Evolutionary conservation across 1,284 basidiomycete species (phyloP).

Genomic region (Mrakiaceae sp.): DNA sequence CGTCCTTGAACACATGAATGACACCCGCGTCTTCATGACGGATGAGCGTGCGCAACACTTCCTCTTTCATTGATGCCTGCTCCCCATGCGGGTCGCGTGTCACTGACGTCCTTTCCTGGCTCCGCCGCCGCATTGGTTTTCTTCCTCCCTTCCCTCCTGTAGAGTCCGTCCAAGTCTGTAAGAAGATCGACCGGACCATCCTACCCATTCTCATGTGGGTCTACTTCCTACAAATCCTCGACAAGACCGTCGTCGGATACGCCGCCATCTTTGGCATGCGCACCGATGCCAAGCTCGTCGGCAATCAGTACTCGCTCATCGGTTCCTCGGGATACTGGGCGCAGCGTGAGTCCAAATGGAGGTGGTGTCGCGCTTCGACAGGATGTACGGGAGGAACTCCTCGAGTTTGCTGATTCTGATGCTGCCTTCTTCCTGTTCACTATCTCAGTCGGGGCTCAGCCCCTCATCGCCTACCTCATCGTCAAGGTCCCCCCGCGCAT

Average conservation of each 20-base stretch:
- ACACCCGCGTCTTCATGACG: background rate
- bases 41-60: background rate
- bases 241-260: constrained; percentile 23
- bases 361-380: no score
- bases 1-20: background rate
- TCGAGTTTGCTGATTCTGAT: no score
- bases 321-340: constrained; percentile 16
- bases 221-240: constrained; percentile 26
- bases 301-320: constrained; percentile 21
- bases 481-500: constrained; percentile 27
- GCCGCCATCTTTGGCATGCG: constrained; percentile 22
- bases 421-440: no score
- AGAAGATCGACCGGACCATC: constrained; percentile 13
- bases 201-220: constrained; percentile 15
- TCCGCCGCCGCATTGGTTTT: no score
- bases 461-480: constrained; percentile 32
- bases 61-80: no score
- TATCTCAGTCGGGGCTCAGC: constrained; percentile 27
- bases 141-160: no score
- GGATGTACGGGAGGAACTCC: no score
- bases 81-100: no score
- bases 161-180: background rate
- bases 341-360: background rate
- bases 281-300: constrained; percentile 23
- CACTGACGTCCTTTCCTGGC: no score